Evolutionary conservation across 1,139 yeast species (phyloP).

Genomic region (Blastobotrys indianensis): DNA sequence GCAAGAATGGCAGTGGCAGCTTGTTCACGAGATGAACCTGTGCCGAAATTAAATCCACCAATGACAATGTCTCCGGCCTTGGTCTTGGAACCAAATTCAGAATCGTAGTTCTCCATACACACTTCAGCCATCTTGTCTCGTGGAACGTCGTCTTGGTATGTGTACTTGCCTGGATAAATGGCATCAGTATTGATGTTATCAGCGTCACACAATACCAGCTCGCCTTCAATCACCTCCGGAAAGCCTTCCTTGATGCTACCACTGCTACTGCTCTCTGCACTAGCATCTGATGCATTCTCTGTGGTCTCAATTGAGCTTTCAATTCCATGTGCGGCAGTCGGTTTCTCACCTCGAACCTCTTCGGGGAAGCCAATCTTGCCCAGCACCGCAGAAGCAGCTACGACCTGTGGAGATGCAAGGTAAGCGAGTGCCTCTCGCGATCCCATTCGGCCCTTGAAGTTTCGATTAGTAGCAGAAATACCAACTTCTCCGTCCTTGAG

Average conservation of each 20-base stretch:
- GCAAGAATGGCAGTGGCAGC: slow-evolving; percentile 97
- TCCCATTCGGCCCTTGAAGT: slow-evolving; percentile 99
- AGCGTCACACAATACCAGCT: slow-evolving; percentile 89
- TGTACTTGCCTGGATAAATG: slow-evolving; percentile 96
- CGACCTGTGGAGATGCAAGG: slow-evolving; percentile 95
- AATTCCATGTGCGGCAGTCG: slow-evolving; percentile 41
- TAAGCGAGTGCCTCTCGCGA: slow-evolving; percentile 93
- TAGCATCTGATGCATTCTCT: slow-evolving; percentile 32
- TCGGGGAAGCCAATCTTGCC: slow-evolving; percentile 94
- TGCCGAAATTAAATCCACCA: slow-evolving; percentile 93
- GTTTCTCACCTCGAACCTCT: slow-evolving; percentile 58
- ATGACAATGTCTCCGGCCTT: slow-evolving; percentile 83
- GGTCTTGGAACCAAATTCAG: slow-evolving; percentile 76
- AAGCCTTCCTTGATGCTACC: slow-evolving; percentile 81
- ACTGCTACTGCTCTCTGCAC: slow-evolving; percentile 35
- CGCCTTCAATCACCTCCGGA: slow-evolving; percentile 85
- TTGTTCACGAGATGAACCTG: slow-evolving; percentile 98
- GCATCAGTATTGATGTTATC: slow-evolving; percentile 98
- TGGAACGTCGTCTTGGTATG: slow-evolving; percentile 95
- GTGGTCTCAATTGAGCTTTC: slow-evolving; percentile 41
- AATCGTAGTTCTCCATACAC: slow-evolving; percentile 97
- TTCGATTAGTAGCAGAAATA: slow-evolving; percentile 95
- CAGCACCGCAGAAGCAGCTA: slow-evolving; percentile 92
- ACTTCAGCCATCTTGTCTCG: slow-evolving; percentile 96
- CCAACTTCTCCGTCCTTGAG: slow-evolving; percentile 96